phyloP scores from a whole-genome alignment of 495 filamentous ascomycete species.

The Aspergillus wentii region DNA sequence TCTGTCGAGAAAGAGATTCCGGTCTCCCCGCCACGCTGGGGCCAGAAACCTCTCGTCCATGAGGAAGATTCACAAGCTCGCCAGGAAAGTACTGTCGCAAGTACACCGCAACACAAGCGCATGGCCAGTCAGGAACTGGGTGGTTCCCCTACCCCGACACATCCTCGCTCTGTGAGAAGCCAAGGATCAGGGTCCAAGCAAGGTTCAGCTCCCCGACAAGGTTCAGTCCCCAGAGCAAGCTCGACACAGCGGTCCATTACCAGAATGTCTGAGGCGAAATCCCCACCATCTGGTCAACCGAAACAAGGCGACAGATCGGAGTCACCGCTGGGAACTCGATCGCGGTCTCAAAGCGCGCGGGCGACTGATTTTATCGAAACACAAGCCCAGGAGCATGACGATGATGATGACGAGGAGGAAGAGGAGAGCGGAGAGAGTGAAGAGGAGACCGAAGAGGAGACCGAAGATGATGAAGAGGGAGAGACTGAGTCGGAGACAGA shows the following conservation, averaged over 20 bases:
- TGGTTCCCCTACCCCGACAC: slow-evolving; percentile 13
- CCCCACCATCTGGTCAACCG: neutral
- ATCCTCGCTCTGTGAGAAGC: neutral
- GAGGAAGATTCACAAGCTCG: neutral
- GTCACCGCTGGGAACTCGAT: too few relatives aligned
- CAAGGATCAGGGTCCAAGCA: neutral
- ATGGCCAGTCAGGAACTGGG: slow-evolving; percentile 24
- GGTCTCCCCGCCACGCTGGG: slow-evolving; percentile 3
- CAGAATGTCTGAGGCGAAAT: neutral
- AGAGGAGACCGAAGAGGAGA: slow-evolving; percentile 4
- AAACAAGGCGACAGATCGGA: neutral
- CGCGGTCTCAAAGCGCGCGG: too few relatives aligned
- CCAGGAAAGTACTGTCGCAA: neutral
- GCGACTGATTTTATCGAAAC: too few relatives aligned
- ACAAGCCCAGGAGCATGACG: too few relatives aligned
- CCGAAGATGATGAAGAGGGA: neutral
- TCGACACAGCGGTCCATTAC: neutral
- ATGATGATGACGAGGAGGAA: slow-evolving; percentile 3
- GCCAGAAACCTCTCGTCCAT: neutral
- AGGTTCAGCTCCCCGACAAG: neutral
- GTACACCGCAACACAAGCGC: slow-evolving; percentile 6
- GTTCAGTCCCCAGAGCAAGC: neutral
- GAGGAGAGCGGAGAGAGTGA: neutral
- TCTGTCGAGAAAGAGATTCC: slow-evolving; percentile 21
- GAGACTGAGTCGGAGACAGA: neutral